Evolutionary conservation across 495 filamentous ascomycete genomes (phyloP).

Genomic region (Talaromyces liani): DNA sequence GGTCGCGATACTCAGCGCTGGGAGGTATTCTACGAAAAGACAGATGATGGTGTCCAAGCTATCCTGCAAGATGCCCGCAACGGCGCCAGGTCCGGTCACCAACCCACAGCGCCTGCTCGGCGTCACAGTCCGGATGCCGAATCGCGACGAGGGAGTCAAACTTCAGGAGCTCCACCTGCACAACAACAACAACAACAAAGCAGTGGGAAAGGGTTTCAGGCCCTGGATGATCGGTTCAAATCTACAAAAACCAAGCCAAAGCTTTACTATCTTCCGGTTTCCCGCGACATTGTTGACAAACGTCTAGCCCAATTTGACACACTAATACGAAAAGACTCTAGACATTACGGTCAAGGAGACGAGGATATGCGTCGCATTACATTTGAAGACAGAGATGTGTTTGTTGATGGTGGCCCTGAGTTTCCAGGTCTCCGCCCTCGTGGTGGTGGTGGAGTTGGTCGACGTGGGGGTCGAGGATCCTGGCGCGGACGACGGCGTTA

Average conservation of each 20-base stretch:
- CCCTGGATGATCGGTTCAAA: conserved; percentile 56
- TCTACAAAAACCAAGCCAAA: conserved; percentile 62
- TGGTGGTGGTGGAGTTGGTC: conserved; percentile 11
- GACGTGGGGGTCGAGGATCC: conserved; percentile 21
- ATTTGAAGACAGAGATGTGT: conserved; percentile 62
- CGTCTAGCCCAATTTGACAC: conserved; percentile 60
- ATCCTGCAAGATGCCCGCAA: conserved; percentile 41
- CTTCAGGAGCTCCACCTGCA: background rate
- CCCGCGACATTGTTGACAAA: conserved; percentile 42
- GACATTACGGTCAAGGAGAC: conserved; percentile 37
- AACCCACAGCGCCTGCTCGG: conserved; percentile 19
- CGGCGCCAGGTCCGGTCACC: conserved; percentile 6
- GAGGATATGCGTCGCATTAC: conserved; percentile 67
- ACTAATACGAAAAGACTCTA: conserved; percentile 39
- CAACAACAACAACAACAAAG: background rate
- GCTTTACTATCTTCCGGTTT: conserved; percentile 56
- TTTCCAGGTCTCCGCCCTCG: conserved; percentile 12
- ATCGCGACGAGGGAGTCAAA: conserved; percentile 1
- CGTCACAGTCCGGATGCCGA: conserved; percentile 19
- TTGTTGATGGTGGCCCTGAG: conserved; percentile 74
- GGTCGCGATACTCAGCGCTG: conserved; percentile 49
- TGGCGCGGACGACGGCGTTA: conserved; percentile 17
- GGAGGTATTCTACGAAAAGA: conserved; percentile 64
- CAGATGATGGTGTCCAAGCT: conserved; percentile 48
- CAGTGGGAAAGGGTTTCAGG: conserved; percentile 42